Evolutionary conservation across 2,329 filamentous ascomycete genomes (phyloP).

Genomic region (Aspergillus hortae): DNA sequence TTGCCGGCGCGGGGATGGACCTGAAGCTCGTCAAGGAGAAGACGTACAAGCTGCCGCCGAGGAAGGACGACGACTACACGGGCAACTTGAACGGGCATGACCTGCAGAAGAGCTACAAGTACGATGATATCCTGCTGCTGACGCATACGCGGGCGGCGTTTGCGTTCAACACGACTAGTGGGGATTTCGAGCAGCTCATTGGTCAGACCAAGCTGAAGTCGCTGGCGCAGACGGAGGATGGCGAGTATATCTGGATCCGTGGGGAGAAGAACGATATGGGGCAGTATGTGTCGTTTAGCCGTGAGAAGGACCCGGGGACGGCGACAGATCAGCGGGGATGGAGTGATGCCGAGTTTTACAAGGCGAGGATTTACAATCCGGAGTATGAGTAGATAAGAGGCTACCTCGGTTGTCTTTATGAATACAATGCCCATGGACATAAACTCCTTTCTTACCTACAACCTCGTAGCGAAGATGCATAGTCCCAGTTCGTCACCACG

Average conservation of each 20-base stretch:
- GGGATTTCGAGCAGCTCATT: conserved; percentile 10
- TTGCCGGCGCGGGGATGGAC: neutral
- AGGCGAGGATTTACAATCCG: conserved; percentile 14
- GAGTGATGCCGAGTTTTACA: conserved; percentile 15
- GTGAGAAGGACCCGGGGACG: neutral
- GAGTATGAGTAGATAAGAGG: conserved; percentile 6
- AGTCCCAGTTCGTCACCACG: too few species aligned
- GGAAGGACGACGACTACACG: neutral
- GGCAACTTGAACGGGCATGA: conserved; percentile 11
- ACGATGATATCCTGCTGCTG: conserved; percentile 13
- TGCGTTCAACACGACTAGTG: conserved; percentile 10
- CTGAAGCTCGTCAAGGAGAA: neutral
- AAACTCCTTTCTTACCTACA: too few species aligned
- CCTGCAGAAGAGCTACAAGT: conserved; percentile 13
- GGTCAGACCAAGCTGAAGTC: conserved; percentile 12
- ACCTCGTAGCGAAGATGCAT: too few species aligned
- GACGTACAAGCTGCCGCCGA: neutral
- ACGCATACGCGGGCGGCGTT: conserved; percentile 16
- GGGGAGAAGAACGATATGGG: conserved; percentile 15
- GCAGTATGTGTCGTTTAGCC: conserved; percentile 16
- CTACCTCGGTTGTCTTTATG: too few species aligned
- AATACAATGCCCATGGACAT: too few species aligned
- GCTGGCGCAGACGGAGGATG: conserved; percentile 11
- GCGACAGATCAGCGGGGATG: conserved; percentile 9
- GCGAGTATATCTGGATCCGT: conserved; percentile 17